Percentiles rank a stretch among this genome's conserved stretches.
These are phyloP conservation scores for Neocatenulostroma microsporum DNA, from an alignment of 2,329 filamentous ascomycete species.

Conservation along the genomic window DNA sequence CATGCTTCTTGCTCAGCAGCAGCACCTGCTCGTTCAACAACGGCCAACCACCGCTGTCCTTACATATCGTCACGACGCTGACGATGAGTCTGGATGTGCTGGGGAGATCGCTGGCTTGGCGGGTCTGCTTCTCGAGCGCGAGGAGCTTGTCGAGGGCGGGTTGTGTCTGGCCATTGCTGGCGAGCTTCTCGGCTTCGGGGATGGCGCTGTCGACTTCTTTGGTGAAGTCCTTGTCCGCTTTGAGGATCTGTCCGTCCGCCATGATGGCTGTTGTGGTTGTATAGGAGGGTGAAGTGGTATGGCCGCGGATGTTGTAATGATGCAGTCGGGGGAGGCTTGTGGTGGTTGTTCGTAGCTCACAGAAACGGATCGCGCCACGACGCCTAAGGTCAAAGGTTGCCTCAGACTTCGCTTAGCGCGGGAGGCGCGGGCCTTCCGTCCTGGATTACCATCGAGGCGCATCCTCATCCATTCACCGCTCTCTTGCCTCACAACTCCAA, in stretches of 20 bases:
- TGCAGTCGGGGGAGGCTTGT: too few species aligned
- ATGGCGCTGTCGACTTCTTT: slow-evolving; percentile 92
- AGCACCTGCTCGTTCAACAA: slow-evolving; percentile 94
- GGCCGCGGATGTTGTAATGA: neutral
- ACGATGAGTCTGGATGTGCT: slow-evolving; percentile 86
- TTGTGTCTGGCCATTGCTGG: slow-evolving; percentile 61
- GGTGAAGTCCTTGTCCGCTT: slow-evolving; percentile 98
- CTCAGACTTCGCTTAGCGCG: too few species aligned
- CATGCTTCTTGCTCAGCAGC: slow-evolving; percentile 97
- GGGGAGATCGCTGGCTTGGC: slow-evolving; percentile 93
- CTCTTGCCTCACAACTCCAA: too few species aligned
- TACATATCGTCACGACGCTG: slow-evolving; percentile 87
- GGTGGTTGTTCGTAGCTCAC: too few species aligned
- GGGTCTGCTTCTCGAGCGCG: slow-evolving; percentile 87
- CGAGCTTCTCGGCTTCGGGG: slow-evolving; percentile 81
- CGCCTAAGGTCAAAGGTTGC: too few species aligned
- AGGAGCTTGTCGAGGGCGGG: slow-evolving; percentile 90
- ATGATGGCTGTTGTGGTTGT: slow-evolving; percentile 41
- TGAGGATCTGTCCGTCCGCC: slow-evolving; percentile 67
- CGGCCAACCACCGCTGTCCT: slow-evolving; percentile 85
- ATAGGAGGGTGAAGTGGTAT: neutral
- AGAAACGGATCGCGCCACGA: too few species aligned
- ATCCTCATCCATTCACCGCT: too few species aligned
- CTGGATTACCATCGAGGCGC: too few species aligned
- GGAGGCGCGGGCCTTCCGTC: too few species aligned